phyloP scores from a whole-genome alignment of 2,329 filamentous ascomycete species.

The Dothiorella sarmentorum region DNA sequence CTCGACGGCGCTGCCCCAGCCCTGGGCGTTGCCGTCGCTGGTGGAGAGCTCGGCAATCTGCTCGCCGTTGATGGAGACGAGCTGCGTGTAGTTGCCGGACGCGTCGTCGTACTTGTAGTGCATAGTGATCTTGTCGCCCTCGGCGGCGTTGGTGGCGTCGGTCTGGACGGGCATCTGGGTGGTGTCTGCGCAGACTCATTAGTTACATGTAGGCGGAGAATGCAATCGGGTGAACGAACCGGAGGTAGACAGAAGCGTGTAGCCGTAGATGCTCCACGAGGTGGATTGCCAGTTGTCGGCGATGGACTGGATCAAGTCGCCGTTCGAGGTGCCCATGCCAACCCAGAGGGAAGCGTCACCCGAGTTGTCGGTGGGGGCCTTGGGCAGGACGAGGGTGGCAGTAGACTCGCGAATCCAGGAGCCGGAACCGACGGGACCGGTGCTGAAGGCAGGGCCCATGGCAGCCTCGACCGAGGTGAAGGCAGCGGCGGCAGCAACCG shows the following conservation, averaged over 20 bases:
- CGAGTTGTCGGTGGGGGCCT: conserved; percentile 33
- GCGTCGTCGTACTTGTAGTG: conserved; percentile 43
- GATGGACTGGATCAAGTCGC: conserved; percentile 50
- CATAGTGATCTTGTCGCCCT: conserved; percentile 40
- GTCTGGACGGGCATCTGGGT: conserved; percentile 37
- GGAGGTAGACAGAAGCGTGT: conserved; percentile 40
- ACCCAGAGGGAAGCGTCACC: conserved; percentile 47
- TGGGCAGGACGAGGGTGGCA: conserved; percentile 45
- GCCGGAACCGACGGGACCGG: conserved; percentile 41
- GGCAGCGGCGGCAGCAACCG: conserved; percentile 19
- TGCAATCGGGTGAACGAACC: conserved; percentile 15
- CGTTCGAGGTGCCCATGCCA: conserved; percentile 50
- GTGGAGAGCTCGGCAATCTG: conserved; percentile 46
- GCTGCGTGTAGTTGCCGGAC: conserved; percentile 42
- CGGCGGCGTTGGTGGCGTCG: conserved; percentile 24
- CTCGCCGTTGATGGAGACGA: conserved; percentile 36
- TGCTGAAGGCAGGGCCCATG: conserved; percentile 30
- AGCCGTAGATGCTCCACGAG: conserved; percentile 46
- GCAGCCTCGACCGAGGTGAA: conserved; percentile 23
- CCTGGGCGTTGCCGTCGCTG: conserved; percentile 41
- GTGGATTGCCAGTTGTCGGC: conserved; percentile 24
- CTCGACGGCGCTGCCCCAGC: conserved; percentile 45
- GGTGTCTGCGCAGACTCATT: conserved; percentile 21
- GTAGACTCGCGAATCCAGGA: conserved; percentile 46
- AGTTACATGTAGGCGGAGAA: background rate